A percentile compares a stretch with the other conserved stretches of the same genome.
phyloP scores from a whole-genome alignment of 176 grass and related monocot genomes.

The Avena eriantha region DNA sequence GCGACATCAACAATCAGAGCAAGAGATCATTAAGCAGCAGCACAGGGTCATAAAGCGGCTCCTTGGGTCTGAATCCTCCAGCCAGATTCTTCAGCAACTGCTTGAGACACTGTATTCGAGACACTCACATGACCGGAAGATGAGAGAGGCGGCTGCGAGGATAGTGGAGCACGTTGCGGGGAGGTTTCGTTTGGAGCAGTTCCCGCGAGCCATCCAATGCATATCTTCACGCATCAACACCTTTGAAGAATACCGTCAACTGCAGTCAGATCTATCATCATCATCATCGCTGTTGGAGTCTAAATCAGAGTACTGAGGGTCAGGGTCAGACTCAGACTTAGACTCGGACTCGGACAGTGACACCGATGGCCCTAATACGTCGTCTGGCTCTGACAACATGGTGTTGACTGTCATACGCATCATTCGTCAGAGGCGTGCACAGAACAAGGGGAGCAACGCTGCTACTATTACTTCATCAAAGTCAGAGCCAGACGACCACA shows the following conservation, averaged over 20 bases:
- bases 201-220: background rate
- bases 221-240: slow-evolving; percentile 13
- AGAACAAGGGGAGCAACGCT: background rate
- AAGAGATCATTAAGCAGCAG: background rate
- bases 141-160: background rate
- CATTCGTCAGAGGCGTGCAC: background rate
- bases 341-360: background rate
- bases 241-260: background rate
- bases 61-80: background rate
- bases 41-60: background rate
- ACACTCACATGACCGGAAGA: background rate
- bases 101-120: background rate
- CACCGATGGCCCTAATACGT: too few species aligned
- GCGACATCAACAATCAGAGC: background rate
- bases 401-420: background rate
- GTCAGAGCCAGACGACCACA: background rate
- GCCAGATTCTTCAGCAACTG: background rate
- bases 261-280: background rate
- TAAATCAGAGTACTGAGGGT: background rate
- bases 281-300: background rate
- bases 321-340: background rate
- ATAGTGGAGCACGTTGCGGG: background rate
- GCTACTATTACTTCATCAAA: background rate
- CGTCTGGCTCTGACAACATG: too few species aligned
- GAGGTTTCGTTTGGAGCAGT: background rate